Conservation (phyloP, 768 basidiomycete species). For the Termitomyces sp. region DNA sequence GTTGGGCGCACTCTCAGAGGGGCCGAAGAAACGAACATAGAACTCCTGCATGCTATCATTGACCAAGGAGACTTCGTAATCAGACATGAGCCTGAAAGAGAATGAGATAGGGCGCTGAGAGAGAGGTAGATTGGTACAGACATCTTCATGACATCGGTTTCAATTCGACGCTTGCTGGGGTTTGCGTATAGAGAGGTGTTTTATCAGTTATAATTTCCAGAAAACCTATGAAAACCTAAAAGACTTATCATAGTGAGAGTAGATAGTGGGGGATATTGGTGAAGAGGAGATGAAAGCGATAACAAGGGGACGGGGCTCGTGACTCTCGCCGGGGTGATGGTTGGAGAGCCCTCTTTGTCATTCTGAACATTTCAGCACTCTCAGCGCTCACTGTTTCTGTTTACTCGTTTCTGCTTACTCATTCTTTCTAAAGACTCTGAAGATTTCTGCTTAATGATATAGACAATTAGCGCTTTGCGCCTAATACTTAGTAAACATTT, state of each 20-base stretch:
- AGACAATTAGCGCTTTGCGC: constrained; percentile 4
- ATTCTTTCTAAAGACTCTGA: background rate
- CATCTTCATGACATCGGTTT: constrained; percentile 99
- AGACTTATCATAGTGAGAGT: constrained; percentile 55
- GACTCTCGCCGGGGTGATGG: background rate
- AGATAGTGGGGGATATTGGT: background rate
- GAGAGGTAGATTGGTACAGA: constrained; percentile 29
- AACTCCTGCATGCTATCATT: constrained; percentile 99
- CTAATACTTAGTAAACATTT: background rate
- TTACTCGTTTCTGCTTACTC: background rate
- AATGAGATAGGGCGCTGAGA: constrained; percentile 5
- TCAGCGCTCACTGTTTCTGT: background rate
- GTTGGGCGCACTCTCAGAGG: constrained; percentile 75
- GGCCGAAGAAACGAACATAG: constrained; percentile 93
- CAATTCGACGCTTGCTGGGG: constrained; percentile 87
- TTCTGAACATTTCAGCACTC: background rate
- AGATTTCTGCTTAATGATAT: background rate
- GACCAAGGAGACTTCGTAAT: constrained; percentile 95
- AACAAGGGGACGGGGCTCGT: constrained; percentile 7
- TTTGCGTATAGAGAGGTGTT: constrained; percentile 49
- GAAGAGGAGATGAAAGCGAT: background rate
- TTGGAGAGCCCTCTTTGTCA: background rate
- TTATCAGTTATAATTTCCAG: constrained; percentile 4
- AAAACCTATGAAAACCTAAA: background rate
- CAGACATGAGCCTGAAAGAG: constrained; percentile 82